A percentile compares a stretch with the other conserved stretches of the same genome.
Conservation (phyloP, 139 green algal genomes). For the Micractinium conductrix region DNA sequence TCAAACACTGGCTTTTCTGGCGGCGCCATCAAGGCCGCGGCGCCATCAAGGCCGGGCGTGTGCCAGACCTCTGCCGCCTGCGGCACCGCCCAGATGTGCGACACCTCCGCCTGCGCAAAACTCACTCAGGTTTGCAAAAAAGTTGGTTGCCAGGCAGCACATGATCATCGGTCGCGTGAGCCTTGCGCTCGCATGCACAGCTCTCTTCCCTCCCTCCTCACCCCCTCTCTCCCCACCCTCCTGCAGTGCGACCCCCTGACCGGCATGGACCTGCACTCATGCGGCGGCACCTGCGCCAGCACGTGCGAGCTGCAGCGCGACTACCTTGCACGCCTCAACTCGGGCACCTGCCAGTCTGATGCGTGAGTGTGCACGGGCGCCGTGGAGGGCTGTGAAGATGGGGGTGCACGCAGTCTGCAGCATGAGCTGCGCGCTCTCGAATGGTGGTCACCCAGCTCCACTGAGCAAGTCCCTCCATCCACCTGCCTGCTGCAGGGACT, state of each 20-base stretch:
- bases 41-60: not conserved
- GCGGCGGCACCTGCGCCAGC: not conserved
- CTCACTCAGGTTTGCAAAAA: not conserved
- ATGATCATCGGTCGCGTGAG: too few relatives aligned
- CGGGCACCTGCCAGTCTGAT: constrained; percentile 18
- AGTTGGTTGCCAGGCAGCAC: too few relatives aligned
- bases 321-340: not conserved
- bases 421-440: too few relatives aligned
- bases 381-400: too few relatives aligned
- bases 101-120: not conserved
- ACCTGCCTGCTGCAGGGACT: not conserved
- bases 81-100: not conserved
- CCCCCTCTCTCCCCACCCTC: too few relatives aligned
- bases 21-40: not conserved
- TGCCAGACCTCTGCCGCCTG: not conserved
- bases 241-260: not conserved
- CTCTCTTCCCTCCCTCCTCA: not conserved
- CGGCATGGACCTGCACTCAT: not conserved
- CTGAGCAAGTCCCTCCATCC: too few relatives aligned
- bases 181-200: too few relatives aligned
- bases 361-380: too few relatives aligned
- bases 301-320: not conserved
- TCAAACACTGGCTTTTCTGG: not conserved
- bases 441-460: too few relatives aligned
- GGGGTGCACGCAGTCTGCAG: too few relatives aligned